These are phyloP conservation scores for Penicillium sp. DNA, from an alignment of 2,329 filamentous ascomycete species.

Conservation along the genomic window DNA sequence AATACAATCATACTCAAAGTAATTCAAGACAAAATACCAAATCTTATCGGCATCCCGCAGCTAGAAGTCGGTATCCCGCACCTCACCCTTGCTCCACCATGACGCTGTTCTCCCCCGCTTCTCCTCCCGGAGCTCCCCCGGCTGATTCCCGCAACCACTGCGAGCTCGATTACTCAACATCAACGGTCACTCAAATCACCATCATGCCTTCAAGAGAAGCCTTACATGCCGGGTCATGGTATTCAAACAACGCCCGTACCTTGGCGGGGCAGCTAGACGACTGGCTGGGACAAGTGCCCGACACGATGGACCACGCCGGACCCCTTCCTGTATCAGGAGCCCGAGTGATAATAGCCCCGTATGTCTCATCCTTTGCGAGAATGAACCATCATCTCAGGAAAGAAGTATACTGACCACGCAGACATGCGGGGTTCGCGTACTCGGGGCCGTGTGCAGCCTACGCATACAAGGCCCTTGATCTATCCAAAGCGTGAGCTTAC, in stretches of 20 bases:
- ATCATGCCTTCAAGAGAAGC: constrained; percentile 58
- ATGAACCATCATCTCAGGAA: not conserved
- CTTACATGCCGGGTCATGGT: constrained; percentile 88
- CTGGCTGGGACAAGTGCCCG: constrained; percentile 74
- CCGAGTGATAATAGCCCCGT: constrained; percentile 91
- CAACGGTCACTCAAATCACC: not conserved
- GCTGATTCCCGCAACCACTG: too few species aligned
- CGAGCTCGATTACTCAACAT: constrained; percentile 8
- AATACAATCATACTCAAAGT: not conserved
- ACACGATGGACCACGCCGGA: constrained; percentile 65
- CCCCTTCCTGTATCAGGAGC: constrained; percentile 73
- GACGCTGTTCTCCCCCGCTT: constrained; percentile 34
- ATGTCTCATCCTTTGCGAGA: constrained; percentile 44
- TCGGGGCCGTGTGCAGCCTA: constrained; percentile 91
- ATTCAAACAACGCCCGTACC: constrained; percentile 63
- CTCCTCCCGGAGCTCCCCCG: constrained; percentile 17
- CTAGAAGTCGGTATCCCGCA: constrained; percentile 17
- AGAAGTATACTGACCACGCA: constrained; percentile 44
- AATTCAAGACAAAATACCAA: not conserved
- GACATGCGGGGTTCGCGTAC: constrained; percentile 91
- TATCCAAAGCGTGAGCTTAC: constrained; percentile 68
- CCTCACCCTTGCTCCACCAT: constrained; percentile 26
- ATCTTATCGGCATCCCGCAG: constrained; percentile 4
- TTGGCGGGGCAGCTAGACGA: constrained; percentile 72
- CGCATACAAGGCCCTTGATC: constrained; percentile 88